A percentile compares a stretch with the other conserved stretches of the same genome.
Evolutionary conservation across 371 early-diverging fungal species (phyloP).

Genomic region (Vairimorpha ceranae): DNA sequence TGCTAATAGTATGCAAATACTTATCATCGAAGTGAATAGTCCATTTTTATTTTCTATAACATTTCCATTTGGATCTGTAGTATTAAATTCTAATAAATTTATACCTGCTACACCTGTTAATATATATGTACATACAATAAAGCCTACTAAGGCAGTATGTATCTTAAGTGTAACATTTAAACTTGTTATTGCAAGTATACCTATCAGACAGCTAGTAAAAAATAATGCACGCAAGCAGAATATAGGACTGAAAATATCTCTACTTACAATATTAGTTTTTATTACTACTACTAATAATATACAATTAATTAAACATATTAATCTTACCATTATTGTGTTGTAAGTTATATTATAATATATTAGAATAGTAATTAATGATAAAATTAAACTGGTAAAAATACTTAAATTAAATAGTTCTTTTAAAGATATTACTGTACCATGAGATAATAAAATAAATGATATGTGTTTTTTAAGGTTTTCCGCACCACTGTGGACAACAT

Average conservation of each 20-base stretch:
- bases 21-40: too few species aligned
- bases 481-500: neutral
- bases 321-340: neutral
- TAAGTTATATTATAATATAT: conserved; percentile 1
- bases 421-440: neutral
- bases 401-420: neutral
- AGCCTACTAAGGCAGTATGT: neutral
- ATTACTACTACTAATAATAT: neutral
- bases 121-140: neutral
- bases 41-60: too few species aligned
- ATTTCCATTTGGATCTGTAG: too few species aligned
- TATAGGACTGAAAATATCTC: neutral
- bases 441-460: neutral
- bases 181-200: neutral
- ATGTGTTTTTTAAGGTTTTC: neutral
- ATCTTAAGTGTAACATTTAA: neutral
- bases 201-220: neutral
- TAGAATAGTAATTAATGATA: neutral
- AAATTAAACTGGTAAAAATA: neutral
- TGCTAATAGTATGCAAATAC: too few species aligned
- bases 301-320: neutral
- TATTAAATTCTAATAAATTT: neutral
- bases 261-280: neutral
- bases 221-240: neutral
- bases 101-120: neutral